Percentiles rank a stretch among this genome's conserved stretches.
These are phyloP conservation scores for Luffa aegyptiaca DNA, from an alignment of 306 rosid genomes.

Conservation along the genomic window DNA sequence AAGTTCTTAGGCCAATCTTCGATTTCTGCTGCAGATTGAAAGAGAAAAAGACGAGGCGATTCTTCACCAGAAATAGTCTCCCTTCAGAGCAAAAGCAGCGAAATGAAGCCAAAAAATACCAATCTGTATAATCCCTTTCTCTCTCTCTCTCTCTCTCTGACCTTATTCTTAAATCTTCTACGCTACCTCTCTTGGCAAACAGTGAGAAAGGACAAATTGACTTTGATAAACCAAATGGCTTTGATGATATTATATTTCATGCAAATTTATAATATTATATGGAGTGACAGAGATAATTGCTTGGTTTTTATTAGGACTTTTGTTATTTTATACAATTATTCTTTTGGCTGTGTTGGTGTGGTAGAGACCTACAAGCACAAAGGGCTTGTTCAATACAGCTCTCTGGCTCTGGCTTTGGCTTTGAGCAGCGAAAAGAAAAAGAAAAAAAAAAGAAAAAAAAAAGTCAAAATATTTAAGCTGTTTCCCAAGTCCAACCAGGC, in stretches of 20 bases:
- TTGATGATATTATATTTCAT: background rate
- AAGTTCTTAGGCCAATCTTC: background rate
- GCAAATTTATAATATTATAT: background rate
- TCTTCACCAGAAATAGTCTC: background rate
- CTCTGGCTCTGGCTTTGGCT: background rate
- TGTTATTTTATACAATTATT: conserved; percentile 7
- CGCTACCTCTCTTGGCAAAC: conserved; percentile 1
- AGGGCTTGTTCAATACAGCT: background rate
- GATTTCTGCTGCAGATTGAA: background rate
- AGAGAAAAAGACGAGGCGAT: background rate
- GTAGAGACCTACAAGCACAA: background rate
- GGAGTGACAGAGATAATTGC: conserved; percentile 8
- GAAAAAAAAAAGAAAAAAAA: background rate
- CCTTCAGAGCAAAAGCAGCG: background rate
- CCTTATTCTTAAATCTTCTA: conserved; percentile 4
- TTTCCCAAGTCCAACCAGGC: background rate
- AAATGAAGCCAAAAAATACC: background rate
- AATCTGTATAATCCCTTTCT: background rate
- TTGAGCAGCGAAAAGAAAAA: no score
- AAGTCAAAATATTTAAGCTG: background rate
- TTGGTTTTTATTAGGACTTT: background rate
- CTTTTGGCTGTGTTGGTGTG: background rate
- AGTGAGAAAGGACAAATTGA: conserved; percentile 9
- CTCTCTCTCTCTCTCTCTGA: conserved; percentile 3
- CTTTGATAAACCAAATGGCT: background rate